Evolutionary conservation across 148 eudicot species (phyloP).

Genomic region (Fagopyrum esculentum): DNA sequence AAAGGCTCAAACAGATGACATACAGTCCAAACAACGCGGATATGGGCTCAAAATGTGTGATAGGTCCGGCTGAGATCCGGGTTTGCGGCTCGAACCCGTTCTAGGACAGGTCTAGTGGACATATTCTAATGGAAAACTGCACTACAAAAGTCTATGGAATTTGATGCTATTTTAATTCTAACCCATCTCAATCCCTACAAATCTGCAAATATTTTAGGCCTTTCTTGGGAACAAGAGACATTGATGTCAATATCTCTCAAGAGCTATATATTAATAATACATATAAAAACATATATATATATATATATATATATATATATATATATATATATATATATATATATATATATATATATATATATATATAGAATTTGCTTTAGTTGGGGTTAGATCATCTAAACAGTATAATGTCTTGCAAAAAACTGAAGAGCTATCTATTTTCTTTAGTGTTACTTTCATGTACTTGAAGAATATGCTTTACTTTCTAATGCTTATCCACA

Average conservation of each 20-base stretch:
- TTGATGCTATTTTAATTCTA: not conserved
- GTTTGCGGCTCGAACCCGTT: too few relatives aligned
- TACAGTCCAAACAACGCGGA: not conserved
- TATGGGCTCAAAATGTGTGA: too few relatives aligned
- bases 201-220: not conserved
- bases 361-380: not conserved
- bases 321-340: not conserved
- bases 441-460: not conserved
- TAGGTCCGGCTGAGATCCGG: too few relatives aligned
- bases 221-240: constrained; percentile 1
- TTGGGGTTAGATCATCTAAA: constrained; percentile 2
- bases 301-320: not conserved
- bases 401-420: constrained; percentile 1
- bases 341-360: not conserved
- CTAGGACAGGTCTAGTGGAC: not conserved
- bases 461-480: constrained; percentile 1
- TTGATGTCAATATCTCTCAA: not conserved
- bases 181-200: constrained; percentile 7
- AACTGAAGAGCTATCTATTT: constrained; percentile 1
- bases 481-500: not conserved
- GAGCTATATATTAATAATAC: too few relatives aligned
- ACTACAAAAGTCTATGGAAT: not conserved
- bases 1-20: not conserved
- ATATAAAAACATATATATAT: too few relatives aligned
- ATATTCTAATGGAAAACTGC: not conserved